phyloP scores from a whole-genome alignment of 2,329 filamentous ascomycete species.

The Colletotrichum gigasporum region DNA sequence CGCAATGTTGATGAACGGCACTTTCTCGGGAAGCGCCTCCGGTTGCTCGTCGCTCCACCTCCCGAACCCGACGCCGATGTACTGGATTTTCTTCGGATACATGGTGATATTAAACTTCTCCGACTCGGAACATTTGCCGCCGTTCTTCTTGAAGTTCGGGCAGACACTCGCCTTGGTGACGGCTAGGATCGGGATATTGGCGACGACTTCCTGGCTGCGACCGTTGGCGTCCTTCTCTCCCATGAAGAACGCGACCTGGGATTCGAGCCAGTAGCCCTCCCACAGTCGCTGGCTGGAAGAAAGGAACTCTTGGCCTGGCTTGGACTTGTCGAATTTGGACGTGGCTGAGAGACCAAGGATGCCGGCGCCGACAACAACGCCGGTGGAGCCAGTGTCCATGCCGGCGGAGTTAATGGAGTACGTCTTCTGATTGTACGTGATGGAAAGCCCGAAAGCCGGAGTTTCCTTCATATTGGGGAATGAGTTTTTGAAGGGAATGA shows the following conservation, averaged over 20 bases:
- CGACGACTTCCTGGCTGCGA: background rate
- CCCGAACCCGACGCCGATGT: constrained; percentile 13
- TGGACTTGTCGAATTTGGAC: background rate
- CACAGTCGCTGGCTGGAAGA: constrained; percentile 4
- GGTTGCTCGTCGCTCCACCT: background rate
- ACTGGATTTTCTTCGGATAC: background rate
- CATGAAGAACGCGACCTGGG: background rate
- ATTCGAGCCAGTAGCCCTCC: constrained; percentile 1
- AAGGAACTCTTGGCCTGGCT: background rate
- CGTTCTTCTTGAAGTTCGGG: background rate
- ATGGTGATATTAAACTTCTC: background rate
- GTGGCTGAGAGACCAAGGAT: background rate
- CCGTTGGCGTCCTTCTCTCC: background rate
- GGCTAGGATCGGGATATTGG: background rate
- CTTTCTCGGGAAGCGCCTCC: background rate
- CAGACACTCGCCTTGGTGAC: constrained; percentile 5
- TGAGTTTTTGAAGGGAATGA: constrained; percentile 9
- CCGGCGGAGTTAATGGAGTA: background rate
- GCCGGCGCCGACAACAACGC: constrained; percentile 3
- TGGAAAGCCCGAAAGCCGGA: background rate
- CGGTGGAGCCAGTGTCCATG: constrained; percentile 13
- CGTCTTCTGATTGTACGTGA: background rate
- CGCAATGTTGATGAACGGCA: background rate
- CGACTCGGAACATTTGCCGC: background rate
- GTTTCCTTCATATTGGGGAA: background rate